Percentiles rank a stretch among this genome's conserved stretches.
Conservation (phyloP, 805 yeast species). For the Lachancea dasiensis region DNA sequence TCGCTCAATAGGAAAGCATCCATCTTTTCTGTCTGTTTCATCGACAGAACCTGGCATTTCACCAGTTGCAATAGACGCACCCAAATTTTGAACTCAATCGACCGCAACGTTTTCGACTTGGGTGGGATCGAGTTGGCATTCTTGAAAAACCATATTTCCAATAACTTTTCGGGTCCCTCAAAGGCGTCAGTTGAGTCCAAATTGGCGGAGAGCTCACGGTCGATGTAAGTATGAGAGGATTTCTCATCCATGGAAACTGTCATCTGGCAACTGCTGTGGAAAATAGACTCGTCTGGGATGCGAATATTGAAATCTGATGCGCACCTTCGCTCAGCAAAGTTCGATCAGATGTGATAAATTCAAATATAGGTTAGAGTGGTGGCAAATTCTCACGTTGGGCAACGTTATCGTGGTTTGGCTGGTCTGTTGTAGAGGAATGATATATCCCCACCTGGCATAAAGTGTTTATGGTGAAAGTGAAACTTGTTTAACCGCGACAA, state of each 20-base stretch:
- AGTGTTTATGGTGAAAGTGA: slow-evolving; percentile 3
- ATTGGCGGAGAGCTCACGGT: slow-evolving; percentile 70
- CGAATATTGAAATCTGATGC: too few relatives aligned
- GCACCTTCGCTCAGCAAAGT: neutral
- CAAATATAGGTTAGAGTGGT: neutral
- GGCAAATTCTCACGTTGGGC: neutral
- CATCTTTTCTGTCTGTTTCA: slow-evolving; percentile 55
- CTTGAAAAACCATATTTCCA: slow-evolving; percentile 84
- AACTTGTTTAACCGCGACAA: slow-evolving; percentile 7
- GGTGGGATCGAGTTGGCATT: slow-evolving; percentile 33
- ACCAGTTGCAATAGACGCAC: slow-evolving; percentile 70
- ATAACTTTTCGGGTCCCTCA: slow-evolving; percentile 94
- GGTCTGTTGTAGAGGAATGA: slow-evolving; percentile 21
- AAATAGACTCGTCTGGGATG: too few relatives aligned
- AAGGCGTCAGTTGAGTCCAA: slow-evolving; percentile 88
- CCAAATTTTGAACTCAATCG: slow-evolving; percentile 64
- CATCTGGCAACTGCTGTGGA: slow-evolving; percentile 19
- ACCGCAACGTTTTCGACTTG: slow-evolving; percentile 47
- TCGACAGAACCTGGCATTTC: slow-evolving; percentile 82
- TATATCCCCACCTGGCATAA: slow-evolving; percentile 19
- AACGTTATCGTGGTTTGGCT: slow-evolving; percentile 21
- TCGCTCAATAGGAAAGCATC: slow-evolving; percentile 87
- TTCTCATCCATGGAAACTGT: slow-evolving; percentile 32
- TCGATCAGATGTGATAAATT: neutral
- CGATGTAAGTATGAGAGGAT: slow-evolving; percentile 49